Base-by-base conservation (phyloP, 257 asterid species). In the Scutellaria galericulata region DNA sequence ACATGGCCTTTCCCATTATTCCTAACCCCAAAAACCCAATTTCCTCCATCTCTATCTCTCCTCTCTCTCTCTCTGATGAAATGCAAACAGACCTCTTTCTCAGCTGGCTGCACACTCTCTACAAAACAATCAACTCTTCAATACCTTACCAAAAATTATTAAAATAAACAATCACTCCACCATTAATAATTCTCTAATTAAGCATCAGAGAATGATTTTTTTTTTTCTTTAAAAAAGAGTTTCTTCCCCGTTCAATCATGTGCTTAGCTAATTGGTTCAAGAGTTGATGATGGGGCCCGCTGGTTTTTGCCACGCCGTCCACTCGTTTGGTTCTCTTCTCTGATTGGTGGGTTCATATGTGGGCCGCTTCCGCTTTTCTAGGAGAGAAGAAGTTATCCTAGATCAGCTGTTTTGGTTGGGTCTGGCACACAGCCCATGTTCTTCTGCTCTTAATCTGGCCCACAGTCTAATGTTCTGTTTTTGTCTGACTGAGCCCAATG, bases 1-100 rank as follows among this genome's bases (percentile, higher is more conserved):
- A 83, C 98, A 93, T 93, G 27, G 98, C 98, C 76, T 87, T 91
- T 45, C 96, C 98, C 98, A 93, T 93, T 71, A 93, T 93, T 24
- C 98, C 98, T 84, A 91, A 77, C 37, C 98, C 98, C 79, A 93
- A 75, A 69, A 93, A 91, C 78, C 97, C 98, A 61, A 93, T 88
- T 77, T 86, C 97, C 79, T 89, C 97, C 98, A 90, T 89, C 67
- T 60, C 64, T 45, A 47, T 37, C 41, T 48, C 50, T 18, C 18
- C 52, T 37, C 41, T 48, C 50, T 37, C 41, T 48, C 50, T 56
- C 56, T 31, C 70, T 11, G 14, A 24, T 18, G 42, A 9, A 46
- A 50, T 42, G 46, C 14, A 8, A 27, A 42, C 41, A 24, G 27
- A 2, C 27, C 27, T 24, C 27, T 24, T 18, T 18, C 27, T 24